Base-by-base conservation (phyloP, 108 stramenopile genomes). In the Stephanodiscus minutulus region DNA sequence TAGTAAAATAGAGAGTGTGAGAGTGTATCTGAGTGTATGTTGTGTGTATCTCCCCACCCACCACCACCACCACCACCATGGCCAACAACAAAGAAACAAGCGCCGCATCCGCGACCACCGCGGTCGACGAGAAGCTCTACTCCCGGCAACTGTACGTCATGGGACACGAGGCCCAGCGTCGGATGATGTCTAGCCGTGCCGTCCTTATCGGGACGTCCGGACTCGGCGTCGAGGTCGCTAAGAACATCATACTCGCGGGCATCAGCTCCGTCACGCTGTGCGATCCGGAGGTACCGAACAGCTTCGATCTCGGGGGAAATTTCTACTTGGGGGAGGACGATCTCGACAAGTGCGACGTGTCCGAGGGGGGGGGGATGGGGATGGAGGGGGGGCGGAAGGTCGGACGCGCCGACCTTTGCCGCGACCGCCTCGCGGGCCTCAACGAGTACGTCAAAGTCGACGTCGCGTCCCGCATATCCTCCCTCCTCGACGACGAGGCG, bases 81-180 rank as follows among this genome's bases (percentile, higher is more conserved):
- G 57, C 57, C 29, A 0, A 28, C 13, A n/a, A n/a, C n/a, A n/a
- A n/a, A n/a, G 55, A 25, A 31, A 31, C 22, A 4, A 9, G 35
- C 5, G 0, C 58, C 25, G 2, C 59, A 37, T 1, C 59, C 37
- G 20, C 35, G 0, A 0, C 59, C 35, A 6, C 59, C 59, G 7
- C 59, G 59, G 94, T 98, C 58, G 98, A 98, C 76, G 98, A 98
- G 73, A 94, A 94, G 66, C 79, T 97, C 64, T 98, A 98, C 77
- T 97, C 96, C 52, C 96, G 98, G 20, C 99, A 99, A 84, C 95
- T 99, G 25, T 98, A 98, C 73, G 98, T 98, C n/a, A 97, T 98
- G 96, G 99, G 99, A 46, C 96, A 97, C 79, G 98, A 98, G 81
- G 99, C 98, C 28, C 97, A 98, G 79, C 86, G 89, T 39, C 90